Evolutionary conservation across 176 grass and related monocot genomes (phyloP), one percentile per base, ranked within the genome.

Genomic region (Avena atlantica): DNA sequence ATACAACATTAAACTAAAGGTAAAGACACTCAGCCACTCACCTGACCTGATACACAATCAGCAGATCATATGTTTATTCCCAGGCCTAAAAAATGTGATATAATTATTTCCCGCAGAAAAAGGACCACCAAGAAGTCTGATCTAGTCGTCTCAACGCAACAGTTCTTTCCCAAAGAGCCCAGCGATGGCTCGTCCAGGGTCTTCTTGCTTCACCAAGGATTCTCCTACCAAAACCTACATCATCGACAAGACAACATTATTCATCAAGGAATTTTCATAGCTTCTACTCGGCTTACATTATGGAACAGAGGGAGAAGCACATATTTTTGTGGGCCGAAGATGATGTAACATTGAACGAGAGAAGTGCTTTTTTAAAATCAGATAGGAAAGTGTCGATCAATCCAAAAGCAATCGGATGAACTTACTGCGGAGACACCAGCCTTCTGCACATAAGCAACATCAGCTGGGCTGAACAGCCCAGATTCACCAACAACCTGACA

Each of bases 401-500:
- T 44, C 57, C 62, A 71, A 2, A 79, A 53, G 69, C 15, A 76
- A 60, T 36, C 14, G 27, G 15, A 48, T 6, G 9, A 85, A 92
- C 89, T 94, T 89, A 98, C 96, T 62, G 91, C 93, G 20, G 77
- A 91, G 71, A 98, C 96, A 14, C 96, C 93, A 86, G 91, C 89
- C 78, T 91, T 91, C 76, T 95, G 96, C 57, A 95, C 93, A 80
- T 93, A 95, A 71, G 93, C 92, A 87, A 98, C 86, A 74, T 98
- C 93, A 70, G 81, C 86, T 8, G 93, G 96, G 60, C 23, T 87
- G 82, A 98, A 98, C 13, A 98, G 59, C 12, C 93, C 96, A 12
- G 96, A 98, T 85, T 98, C 96, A 12, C 96, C 96, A 36, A 95
- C 96, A 70, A 98, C 91, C 96, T 98, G 83, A 84, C 52, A 81